Evolutionary conservation across 148 eudicot species (phyloP), one percentile per base, ranked within the genome.

Genomic region (Silene latifolia): DNA sequence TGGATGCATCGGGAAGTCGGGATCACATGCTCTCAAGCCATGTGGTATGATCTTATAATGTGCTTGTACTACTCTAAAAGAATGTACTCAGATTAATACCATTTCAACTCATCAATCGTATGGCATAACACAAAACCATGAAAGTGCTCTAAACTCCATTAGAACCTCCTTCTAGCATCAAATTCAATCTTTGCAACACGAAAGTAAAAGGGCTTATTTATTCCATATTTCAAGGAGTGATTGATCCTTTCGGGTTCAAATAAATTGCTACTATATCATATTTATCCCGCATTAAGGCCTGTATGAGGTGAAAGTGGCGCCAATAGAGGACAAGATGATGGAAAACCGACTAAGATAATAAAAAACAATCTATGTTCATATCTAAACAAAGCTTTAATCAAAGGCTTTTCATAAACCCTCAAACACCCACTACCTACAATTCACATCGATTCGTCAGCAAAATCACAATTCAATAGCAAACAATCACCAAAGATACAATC

Each of bases 401-500:
- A 24, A 62, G 47, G 20, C 23, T 65, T 4, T 35, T 4, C n/a
- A 15, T 65, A 10, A 13, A 65, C 69, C 17, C 18, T 18, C 69
- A 32, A 32, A 18, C 23, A 32, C 21, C 66, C 66, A 62, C 8
- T 8, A 62, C 35, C 11, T 10, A 60, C 21, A 20, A 19, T 21
- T 60, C 12, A 60, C 63, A 60, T 64, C 35, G 25, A 39, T 23
- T 20, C 64, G 25, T 8, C 14, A 24, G 23, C 23, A 42, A 35
- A 39, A 19, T 39, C 0, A 19, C 71, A 67, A 42, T 42, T 8
- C 71, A 27, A 14, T 13, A 64, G 24, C 71, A 67, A 67, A 20
- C 57, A 23, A 46, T 0, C 57, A 42, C 18, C 56, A 68, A 68
- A 68, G 72, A 68, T 46, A 7, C 56, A 68, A 46, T 20, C 72